Evolutionary conservation across 2,329 filamentous ascomycete genomes (phyloP), one percentile per base, ranked within the genome.

Genomic region (Cercospora sp.): DNA sequence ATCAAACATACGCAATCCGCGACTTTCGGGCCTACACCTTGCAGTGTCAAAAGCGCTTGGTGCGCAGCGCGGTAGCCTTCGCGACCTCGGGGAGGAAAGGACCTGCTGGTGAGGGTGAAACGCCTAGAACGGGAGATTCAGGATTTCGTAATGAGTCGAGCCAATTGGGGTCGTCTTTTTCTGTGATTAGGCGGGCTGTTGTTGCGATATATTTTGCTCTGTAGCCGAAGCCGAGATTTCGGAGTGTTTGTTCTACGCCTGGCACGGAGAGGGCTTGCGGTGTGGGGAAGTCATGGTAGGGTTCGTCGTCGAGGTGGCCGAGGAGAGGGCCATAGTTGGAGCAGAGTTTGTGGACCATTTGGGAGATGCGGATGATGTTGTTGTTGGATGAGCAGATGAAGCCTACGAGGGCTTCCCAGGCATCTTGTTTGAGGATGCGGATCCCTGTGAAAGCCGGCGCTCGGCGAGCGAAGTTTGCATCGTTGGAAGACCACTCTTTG

Each of bases 381-480:
- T 99, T 99, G 81, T 99, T 99, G 81, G 93, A 97, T 80, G 94
- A 97, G 85, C 95, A 99, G 71, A 99, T 99, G 80, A 99, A 99
- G 66, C 91, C 90, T 26, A 99, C 84, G 24, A 99, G 84, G 0
- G 95, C 89, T 80, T 99, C 95, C 95, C 96, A 99, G 0, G 94
- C 90, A 82, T 97, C 94, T 81, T 99, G 95, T 74, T 90, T 92
- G 55, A 99, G 82, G 72, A 99, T 97, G 24, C 95, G 89, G 66
- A 99, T 91, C 12, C 96, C 95, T 0, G 90, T 90, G 78, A 99
- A 99, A 66, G 90, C 89, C 0, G 91, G 90, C 0, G 95, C 94
- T 73, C 92, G 92, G 76, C 90, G 91, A 74, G 89, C 90, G 81
- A 99, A 99, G 79, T 98, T 97, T 28, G 90, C 80, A 77, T 99